Base-by-base conservation (phyloP, 2,329 filamentous ascomycete genomes). In the Penicillium sp. region DNA sequence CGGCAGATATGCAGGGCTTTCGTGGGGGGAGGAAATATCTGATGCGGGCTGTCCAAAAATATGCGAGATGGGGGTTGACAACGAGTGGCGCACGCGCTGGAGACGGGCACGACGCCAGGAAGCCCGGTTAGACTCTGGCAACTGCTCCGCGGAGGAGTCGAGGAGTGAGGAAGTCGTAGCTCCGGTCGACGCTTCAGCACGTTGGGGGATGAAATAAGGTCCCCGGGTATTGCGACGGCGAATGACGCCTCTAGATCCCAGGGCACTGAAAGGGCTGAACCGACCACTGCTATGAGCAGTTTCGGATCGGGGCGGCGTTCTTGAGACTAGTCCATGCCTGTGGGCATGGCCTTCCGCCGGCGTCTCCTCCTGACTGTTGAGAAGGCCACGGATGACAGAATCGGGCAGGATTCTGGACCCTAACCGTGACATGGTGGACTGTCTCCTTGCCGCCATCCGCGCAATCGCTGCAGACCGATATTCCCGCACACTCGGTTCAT, bases 391-490 rank as follows among this genome's bases (percentile, higher is more conserved):
- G 28, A 78, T 78, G 17, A 81, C 78, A 13, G 78, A 78, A 60
- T 81, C 80, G 38, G 81, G 81, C n/a, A 83, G 66, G 30, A 83
- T 75, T 62, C 80, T 75, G 22, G 81, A 82, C 15, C 81, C 80
- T 47, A 83, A 70, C 42, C 81, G 74, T 56, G 81, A 83, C 76
- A 83, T 80, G 15, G 80, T 77, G 4, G 81, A 82, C 62, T 79
- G 79, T 61, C 79, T 75, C 65, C 79, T 76, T 37, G 75, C 70
- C 56, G 76, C 73, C 63, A 79, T 69, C 60, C 74, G 68, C 66
- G 75, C 60, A 66, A 78, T 62, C 35, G 75, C 69, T 61, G 73
- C 68, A 40, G 71, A 72, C 40, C 70, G 72, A 59, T 67, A 73
- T 44, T 76, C 75, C 17, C 73, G 70, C 37, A 76, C 68, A 35